Conservation (phyloP, 164 flowering plant species). For the Macadamia integrifolia region DNA sequence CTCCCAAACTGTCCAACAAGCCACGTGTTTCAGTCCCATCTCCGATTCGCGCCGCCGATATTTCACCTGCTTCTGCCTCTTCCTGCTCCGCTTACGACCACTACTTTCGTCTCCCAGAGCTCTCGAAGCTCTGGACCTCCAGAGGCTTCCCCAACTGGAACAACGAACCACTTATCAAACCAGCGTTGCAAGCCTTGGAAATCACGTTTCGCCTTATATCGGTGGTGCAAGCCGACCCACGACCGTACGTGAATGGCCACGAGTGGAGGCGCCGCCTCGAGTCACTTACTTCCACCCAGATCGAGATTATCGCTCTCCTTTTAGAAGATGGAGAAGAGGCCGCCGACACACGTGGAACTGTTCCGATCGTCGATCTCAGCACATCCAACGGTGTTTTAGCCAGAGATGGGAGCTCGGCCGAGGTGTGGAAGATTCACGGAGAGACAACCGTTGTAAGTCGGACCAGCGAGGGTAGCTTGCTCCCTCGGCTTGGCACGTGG, state of each 20-base stretch:
- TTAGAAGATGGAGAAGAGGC: conserved; percentile 52
- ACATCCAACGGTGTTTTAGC: conserved; percentile 40
- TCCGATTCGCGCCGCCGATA: conserved; percentile 7
- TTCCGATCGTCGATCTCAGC: conserved; percentile 53
- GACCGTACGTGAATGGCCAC: conserved; percentile 58
- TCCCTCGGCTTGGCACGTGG: conserved; percentile 85
- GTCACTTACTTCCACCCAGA: conserved; percentile 45
- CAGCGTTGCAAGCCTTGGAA: conserved; percentile 76
- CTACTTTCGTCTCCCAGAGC: conserved; percentile 67
- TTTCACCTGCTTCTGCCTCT: conserved; percentile 15
- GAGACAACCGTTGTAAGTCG: conserved; percentile 47
- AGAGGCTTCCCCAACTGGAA: conserved; percentile 65
- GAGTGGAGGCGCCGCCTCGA: conserved; percentile 78
- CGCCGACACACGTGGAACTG: conserved; percentile 30
- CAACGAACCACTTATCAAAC: conserved; percentile 56
- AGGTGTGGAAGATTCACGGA: conserved; percentile 72
- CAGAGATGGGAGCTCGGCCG: conserved; percentile 53
- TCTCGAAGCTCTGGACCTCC: conserved; percentile 47
- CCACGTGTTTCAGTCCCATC: conserved; percentile 6
- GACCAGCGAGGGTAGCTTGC: conserved; percentile 65
- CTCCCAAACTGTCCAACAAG: conserved; percentile 13
- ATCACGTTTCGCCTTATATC: conserved; percentile 82
- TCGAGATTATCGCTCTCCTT: conserved; percentile 54
- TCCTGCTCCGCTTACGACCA: conserved; percentile 65
- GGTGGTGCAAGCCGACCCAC: conserved; percentile 53